phyloP scores from a whole-genome alignment of 805 yeast species.

The Yarrowia yakushimensis region DNA sequence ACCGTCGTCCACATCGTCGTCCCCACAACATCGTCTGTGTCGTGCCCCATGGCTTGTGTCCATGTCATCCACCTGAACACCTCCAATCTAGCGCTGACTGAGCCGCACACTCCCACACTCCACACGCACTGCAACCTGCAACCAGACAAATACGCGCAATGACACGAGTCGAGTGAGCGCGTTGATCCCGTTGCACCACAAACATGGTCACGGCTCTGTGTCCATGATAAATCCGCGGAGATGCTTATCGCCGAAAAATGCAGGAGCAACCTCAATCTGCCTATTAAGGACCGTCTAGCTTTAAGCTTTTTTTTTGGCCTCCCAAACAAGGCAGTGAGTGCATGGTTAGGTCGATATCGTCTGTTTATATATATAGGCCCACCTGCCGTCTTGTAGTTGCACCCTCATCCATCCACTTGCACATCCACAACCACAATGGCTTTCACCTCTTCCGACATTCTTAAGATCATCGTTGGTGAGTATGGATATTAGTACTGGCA shows the following conservation, averaged over 20 bases:
- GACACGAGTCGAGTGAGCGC: too few relatives aligned
- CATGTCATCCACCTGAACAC: neutral
- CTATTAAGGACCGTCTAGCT: neutral
- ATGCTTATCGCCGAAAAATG: slow-evolving; percentile 16
- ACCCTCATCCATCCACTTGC: neutral
- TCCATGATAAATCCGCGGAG: neutral
- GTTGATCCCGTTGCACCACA: too few relatives aligned
- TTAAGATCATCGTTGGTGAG: slow-evolving; percentile 47
- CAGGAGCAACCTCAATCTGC: slow-evolving; percentile 14
- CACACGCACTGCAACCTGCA: too few relatives aligned
- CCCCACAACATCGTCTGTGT: too few relatives aligned
- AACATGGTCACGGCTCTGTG: too few relatives aligned
- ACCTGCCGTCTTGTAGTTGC: neutral
- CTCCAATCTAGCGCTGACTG: neutral
- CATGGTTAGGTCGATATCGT: slow-evolving; percentile 12
- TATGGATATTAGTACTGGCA: slow-evolving; percentile 17
- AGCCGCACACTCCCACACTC: too few relatives aligned
- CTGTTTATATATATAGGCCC: slow-evolving; percentile 11
- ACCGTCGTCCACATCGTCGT: neutral
- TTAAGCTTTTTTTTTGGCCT: neutral
- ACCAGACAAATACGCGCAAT: too few relatives aligned
- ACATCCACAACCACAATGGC: slow-evolving; percentile 41
- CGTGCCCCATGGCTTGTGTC: too few relatives aligned
- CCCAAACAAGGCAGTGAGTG: slow-evolving; percentile 18
- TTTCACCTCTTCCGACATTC: slow-evolving; percentile 50